Evolutionary conservation across 2,329 filamentous ascomycete genomes (phyloP).

Genomic region (Penicillium sp.): DNA sequence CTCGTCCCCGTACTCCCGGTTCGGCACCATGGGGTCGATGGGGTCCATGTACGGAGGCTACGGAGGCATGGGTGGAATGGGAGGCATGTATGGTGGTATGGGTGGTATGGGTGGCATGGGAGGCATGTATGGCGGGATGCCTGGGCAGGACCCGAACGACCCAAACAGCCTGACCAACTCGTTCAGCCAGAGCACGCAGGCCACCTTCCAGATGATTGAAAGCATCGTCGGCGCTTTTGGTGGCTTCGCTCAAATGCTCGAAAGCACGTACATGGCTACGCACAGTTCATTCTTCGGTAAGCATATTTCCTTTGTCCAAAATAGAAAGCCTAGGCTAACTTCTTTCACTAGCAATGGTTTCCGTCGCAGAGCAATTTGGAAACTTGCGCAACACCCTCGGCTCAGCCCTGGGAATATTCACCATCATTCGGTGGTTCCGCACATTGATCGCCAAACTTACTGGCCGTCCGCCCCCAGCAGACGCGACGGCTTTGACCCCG

Average conservation of each 20-base stretch:
- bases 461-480: constrained; percentile 80
- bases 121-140: constrained; percentile 48
- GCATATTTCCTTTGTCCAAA: constrained; percentile 25
- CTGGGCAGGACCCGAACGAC: constrained; percentile 65
- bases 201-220: constrained; percentile 97
- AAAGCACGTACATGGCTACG: constrained; percentile 99
- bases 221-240: constrained; percentile 94
- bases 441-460: constrained; percentile 88
- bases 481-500: constrained; percentile 79
- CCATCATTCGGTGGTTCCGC: constrained; percentile 87
- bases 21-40: constrained; percentile 47
- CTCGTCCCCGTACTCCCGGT: constrained; percentile 51
- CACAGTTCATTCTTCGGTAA: constrained; percentile 97
- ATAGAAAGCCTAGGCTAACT: neutral
- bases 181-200: constrained; percentile 89
- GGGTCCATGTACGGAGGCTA: constrained; percentile 34
- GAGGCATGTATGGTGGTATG: constrained; percentile 45
- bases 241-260: constrained; percentile 97
- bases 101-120: constrained; percentile 44
- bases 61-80: constrained; percentile 40
- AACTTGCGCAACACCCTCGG: constrained; percentile 89
- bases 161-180: constrained; percentile 91
- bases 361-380: constrained; percentile 93
- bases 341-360: constrained; percentile 77
- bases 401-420: constrained; percentile 91